Base-by-base conservation (phyloP, 2,329 filamentous ascomycete species). In the Rhynchosporium agropyri region DNA sequence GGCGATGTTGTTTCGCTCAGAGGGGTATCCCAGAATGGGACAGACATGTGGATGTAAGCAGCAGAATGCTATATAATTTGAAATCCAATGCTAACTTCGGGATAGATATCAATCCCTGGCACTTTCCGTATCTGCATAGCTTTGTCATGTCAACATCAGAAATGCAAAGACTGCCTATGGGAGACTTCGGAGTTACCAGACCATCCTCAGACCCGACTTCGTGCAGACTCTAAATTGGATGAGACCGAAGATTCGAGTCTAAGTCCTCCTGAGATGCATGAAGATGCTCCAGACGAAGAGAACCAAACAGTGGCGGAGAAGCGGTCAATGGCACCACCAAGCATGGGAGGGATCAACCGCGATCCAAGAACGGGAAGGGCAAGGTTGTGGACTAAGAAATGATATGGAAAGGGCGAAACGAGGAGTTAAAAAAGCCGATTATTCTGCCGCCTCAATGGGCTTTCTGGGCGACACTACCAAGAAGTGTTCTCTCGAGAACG, bases 401-500 rank as follows among this genome's bases (percentile, higher is more conserved):
- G 29, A 8, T 51, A 33, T 8, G 13, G 7, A 15, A 46, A 8
- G n/a, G 2, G 43, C 26, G 9, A 31, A 12, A 29, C 26, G n/a
- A 26, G 9, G 46, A 10, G 8, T 29, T 26, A 2, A 5, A 8
- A 20, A 20, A 3, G 10, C 20, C 3, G 43, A 46, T 20, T 26
- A 8, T 46, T 5, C 26, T 15, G 38, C 36, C 33, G 26, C n/a
- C 5, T 20, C 9, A 3, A 46, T 9, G 3, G 15, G 9, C n/a
- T 9, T 20, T n/a, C n/a, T 8, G 43, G 13, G 43, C 5, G 15
- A 28, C n/a, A 28, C 2, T 36, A 36, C 95, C 98, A 75, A 98
- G 98, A 95, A 99, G 98, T 36, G 45, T 20, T 20, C 20, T 20
- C 20, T 20, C 20, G 20, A 20, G 20, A 20, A 20, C 20, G 20